Evolutionary conservation across 2,329 filamentous ascomycete genomes (phyloP).

Genomic region (Didymella pomorum): DNA sequence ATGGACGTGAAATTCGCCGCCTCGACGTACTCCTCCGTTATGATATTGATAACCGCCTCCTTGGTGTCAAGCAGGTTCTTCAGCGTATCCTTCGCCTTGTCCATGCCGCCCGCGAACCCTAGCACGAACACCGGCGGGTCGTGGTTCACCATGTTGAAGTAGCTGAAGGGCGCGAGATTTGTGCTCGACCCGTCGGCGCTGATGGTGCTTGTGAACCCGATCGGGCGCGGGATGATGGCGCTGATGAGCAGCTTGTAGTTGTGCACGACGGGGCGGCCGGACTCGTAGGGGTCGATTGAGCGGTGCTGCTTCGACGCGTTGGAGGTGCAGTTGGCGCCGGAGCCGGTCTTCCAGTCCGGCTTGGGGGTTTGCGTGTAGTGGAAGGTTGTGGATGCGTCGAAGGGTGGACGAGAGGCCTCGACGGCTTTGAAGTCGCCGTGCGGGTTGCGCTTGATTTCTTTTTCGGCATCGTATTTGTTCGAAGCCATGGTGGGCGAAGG

Average conservation of each 20-base stretch:
- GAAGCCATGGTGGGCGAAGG: slow-evolving; percentile 11
- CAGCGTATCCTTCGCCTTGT: slow-evolving; percentile 78
- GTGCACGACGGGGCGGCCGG: slow-evolving; percentile 69
- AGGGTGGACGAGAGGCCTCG: slow-evolving; percentile 71
- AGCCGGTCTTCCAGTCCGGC: slow-evolving; percentile 71
- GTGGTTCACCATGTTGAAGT: slow-evolving; percentile 83
- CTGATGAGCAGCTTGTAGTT: slow-evolving; percentile 96
- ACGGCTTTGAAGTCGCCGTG: slow-evolving; percentile 79
- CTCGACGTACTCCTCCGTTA: slow-evolving; percentile 84
- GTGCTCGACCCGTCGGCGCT: slow-evolving; percentile 68
- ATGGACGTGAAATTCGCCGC: slow-evolving; percentile 84
- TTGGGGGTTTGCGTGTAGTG: slow-evolving; percentile 69
- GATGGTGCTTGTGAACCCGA: slow-evolving; percentile 69
- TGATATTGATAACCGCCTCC: slow-evolving; percentile 84
- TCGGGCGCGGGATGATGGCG: slow-evolving; percentile 81
- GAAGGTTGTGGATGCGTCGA: slow-evolving; percentile 59
- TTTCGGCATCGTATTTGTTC: slow-evolving; percentile 54
- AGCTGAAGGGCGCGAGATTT: slow-evolving; percentile 89
- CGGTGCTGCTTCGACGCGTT: slow-evolving; percentile 68
- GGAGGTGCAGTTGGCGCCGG: slow-evolving; percentile 68
- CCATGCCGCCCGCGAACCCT: slow-evolving; percentile 65
- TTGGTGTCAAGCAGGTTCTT: slow-evolving; percentile 73
- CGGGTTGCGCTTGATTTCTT: slow-evolving; percentile 66
- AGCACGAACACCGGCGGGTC: slow-evolving; percentile 85
- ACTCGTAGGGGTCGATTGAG: slow-evolving; percentile 80